Evolutionary conservation across 2,329 filamentous ascomycete species (phyloP).

Genomic region (Aspergillus tamarii): DNA sequence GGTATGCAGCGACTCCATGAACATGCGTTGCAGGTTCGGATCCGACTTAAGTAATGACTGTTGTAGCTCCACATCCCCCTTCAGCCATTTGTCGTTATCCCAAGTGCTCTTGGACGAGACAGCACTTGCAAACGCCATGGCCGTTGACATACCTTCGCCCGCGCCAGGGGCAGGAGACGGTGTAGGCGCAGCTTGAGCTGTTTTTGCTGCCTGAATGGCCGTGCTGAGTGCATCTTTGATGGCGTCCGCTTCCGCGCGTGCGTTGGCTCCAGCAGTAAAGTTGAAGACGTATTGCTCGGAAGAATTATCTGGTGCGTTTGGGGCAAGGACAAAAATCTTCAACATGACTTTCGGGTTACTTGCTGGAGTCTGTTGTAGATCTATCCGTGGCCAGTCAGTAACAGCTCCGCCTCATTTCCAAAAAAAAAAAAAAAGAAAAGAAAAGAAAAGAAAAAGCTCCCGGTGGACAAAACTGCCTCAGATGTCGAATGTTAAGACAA

Average conservation of each 20-base stretch:
- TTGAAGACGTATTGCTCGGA: constrained; percentile 80
- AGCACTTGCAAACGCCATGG: constrained; percentile 78
- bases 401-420: not conserved
- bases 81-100: constrained; percentile 81
- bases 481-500: not conserved
- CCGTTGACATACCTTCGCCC: constrained; percentile 59
- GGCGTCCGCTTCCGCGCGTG: constrained; percentile 79
- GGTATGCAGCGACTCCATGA: constrained; percentile 78
- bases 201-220: constrained; percentile 72
- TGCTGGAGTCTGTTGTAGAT: constrained; percentile 93
- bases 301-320: constrained; percentile 38
- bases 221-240: constrained; percentile 81
- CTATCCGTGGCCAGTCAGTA: constrained; percentile 47
- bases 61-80: constrained; percentile 78
- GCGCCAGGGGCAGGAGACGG: constrained; percentile 40
- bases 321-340: constrained; percentile 79
- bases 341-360: constrained; percentile 89
- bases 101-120: constrained; percentile 65
- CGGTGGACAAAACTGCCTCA: not conserved
- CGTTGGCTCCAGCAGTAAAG: constrained; percentile 77
- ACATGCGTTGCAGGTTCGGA: constrained; percentile 74
- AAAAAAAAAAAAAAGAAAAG: too few relatives aligned
- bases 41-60: constrained; percentile 86
- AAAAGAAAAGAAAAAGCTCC: not conserved
- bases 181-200: constrained; percentile 42